phyloP scores from a whole-genome alignment of 2,329 filamentous ascomycete species.

The Ploettnerulaceae sp. region DNA sequence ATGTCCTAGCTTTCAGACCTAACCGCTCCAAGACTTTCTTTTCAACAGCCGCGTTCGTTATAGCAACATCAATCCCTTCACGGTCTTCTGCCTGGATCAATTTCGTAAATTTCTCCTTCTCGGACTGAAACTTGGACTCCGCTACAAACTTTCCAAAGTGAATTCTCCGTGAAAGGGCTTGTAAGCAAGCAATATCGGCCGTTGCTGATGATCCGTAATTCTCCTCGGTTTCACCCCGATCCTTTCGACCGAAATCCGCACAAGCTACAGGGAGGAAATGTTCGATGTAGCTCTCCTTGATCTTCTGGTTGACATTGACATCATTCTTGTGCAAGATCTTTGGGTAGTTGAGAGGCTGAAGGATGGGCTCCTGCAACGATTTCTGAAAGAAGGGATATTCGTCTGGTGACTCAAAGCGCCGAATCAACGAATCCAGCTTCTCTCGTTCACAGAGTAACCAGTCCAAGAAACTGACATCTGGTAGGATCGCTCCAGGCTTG shows the following conservation, averaged over 20 bases:
- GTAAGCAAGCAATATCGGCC: conserved; percentile 83
- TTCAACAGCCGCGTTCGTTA: conserved; percentile 86
- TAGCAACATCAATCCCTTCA: conserved; percentile 78
- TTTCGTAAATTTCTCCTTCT: conserved; percentile 72
- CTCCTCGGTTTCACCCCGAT: conserved; percentile 80
- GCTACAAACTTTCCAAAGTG: conserved; percentile 99
- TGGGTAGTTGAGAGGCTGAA: conserved; percentile 86
- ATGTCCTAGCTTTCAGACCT: conserved; percentile 84
- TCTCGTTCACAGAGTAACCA: conserved; percentile 92
- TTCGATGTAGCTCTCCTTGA: conserved; percentile 80
- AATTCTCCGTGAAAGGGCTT: conserved; percentile 83
- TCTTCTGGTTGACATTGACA: conserved; percentile 83
- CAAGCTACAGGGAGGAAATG: conserved; percentile 82
- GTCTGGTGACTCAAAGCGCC: conserved; percentile 92
- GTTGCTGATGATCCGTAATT: conserved; percentile 94
- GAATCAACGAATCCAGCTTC: conserved; percentile 83
- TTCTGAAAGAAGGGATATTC: conserved; percentile 96
- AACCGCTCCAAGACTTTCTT: conserved; percentile 84
- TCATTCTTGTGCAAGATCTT: conserved; percentile 80
- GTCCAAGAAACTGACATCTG: conserved; percentile 78
- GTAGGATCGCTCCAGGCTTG: conserved; percentile 72
- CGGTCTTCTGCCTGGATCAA: conserved; percentile 79
- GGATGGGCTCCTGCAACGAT: conserved; percentile 70
- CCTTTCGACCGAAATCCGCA: conserved; percentile 67
- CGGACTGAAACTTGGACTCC: conserved; percentile 86